Evolutionary conservation across 305 asterid species (phyloP).

Genomic region (Striga hermonthica): DNA sequence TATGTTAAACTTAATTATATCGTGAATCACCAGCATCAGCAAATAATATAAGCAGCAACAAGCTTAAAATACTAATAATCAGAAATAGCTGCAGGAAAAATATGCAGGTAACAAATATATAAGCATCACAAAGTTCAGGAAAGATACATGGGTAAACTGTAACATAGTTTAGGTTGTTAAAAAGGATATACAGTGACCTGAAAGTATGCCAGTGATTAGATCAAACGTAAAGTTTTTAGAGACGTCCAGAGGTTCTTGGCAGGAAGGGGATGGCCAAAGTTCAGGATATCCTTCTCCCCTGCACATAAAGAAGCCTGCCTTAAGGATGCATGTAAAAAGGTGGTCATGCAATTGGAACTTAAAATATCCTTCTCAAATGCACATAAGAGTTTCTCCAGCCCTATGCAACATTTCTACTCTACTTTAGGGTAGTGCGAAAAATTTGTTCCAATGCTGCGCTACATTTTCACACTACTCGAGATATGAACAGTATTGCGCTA

Average conservation of each 20-base stretch:
- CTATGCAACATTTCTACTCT: no score
- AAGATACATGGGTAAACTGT: not conserved
- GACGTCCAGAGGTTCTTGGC: constrained; percentile 91
- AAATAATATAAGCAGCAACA: constrained; percentile 9
- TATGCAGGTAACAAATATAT: constrained; percentile 12
- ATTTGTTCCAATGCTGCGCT: no score
- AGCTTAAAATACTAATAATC: constrained; percentile 23
- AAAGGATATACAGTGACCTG: constrained; percentile 48
- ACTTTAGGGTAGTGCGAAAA: no score
- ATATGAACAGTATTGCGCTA: no score
- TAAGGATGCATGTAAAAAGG: constrained; percentile 22
- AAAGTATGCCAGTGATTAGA: constrained; percentile 65
- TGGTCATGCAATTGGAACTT: constrained; percentile 21
- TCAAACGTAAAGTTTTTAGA: constrained; percentile 84
- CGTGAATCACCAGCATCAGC: constrained; percentile 20
- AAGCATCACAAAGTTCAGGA: constrained; percentile 19
- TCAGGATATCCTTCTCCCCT: constrained; percentile 97
- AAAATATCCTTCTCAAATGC: not conserved
- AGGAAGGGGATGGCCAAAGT: constrained; percentile 87
- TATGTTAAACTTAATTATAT: constrained; percentile 2
- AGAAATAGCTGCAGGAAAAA: constrained; percentile 10
- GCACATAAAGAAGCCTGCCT: constrained; percentile 25
- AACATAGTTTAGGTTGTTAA: constrained; percentile 9
- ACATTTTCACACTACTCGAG: no score
- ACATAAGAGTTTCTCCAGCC: no score